These are phyloP conservation scores for Penicillium egyptiacum DNA, from an alignment of 495 filamentous ascomycete species.

Conservation along the genomic window DNA sequence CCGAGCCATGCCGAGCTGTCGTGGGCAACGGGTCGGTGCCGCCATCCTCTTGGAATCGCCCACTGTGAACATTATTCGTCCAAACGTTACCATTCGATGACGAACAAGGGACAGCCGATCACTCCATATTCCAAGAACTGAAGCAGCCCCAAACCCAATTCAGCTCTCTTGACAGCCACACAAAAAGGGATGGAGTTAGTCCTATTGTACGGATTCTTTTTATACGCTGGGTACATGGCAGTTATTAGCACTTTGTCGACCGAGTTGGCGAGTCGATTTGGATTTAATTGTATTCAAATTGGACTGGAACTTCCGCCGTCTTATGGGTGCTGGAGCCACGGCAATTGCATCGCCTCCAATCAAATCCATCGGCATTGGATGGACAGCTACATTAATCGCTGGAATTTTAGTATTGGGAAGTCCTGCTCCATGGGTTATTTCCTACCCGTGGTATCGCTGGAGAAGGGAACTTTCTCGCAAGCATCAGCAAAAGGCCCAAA, in stretches of 20 bases:
- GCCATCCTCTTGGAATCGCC: conserved; percentile 40
- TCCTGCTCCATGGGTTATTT: conserved; percentile 37
- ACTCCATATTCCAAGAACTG: conserved; percentile 15
- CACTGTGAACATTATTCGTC: conserved; percentile 25
- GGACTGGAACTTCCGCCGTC: conserved; percentile 45
- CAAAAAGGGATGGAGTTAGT: conserved; percentile 41
- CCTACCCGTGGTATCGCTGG: conserved; percentile 38
- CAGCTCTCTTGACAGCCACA: conserved; percentile 33
- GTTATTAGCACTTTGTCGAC: conserved; percentile 35
- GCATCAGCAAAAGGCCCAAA: not conserved
- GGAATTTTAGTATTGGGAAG: conserved; percentile 31
- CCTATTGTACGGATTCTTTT: conserved; percentile 33
- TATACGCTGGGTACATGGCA: conserved; percentile 27
- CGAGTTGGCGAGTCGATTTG: conserved; percentile 36
- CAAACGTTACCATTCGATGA: conserved; percentile 13
- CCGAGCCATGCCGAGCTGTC: conserved; percentile 32
- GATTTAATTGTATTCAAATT: conserved; percentile 42
- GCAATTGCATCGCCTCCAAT: conserved; percentile 44
- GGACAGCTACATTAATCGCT: conserved; percentile 46
- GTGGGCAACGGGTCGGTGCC: conserved; percentile 50
- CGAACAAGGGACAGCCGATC: conserved; percentile 5
- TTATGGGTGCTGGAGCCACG: conserved; percentile 44
- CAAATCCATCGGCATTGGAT: conserved; percentile 47
- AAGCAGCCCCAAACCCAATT: conserved; percentile 29
- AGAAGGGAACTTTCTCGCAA: conserved; percentile 19